Evolutionary conservation across 768 basidiomycete species (phyloP), one percentile per base, ranked within the genome.

Genomic region (Mycena crocata): DNA sequence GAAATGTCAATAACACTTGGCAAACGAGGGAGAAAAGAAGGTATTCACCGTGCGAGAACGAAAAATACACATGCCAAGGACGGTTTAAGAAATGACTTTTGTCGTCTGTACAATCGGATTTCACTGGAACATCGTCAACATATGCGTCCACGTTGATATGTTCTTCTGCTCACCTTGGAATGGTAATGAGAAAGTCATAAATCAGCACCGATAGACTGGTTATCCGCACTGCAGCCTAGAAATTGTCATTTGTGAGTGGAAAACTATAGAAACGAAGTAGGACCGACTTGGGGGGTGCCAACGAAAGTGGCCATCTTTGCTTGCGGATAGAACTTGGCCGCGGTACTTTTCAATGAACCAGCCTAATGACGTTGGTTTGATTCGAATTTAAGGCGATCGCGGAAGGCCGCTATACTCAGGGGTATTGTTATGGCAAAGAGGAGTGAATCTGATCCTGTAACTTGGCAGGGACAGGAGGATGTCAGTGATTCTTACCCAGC

Each of bases 141-240:
- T 49, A 30, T 30, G 51, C 32, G n/a, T 23, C 4, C 5, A 35
- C 3, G 23, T 5, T 23, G 37, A 10, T 31, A 50, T n/a, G 9
- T 23, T 4, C 30, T 19, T 50, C 32, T 19, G 2, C 49, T 31
- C 15, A 52, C 51, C 51, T 52, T 31, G 51, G 51, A 8, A 52
- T 52, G 2, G 51, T 52, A 8, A 52, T 17, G 8, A 52, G 1
- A 37, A 52, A 52, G 35, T 52, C 34, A 24, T 52, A 52, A 5
- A 52, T 7, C n/a, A 52, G 51, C 23, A 52, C 19, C 9, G 51
- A 52, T n/a, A 52, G 24, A 24, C 51, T 52, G 24, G 51, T 52
- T 23, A 52, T 52, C 23, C 51, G 51, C 32, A 52, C 51, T 4
- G 51, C 51, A 17, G 51, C 51, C 51, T 37, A 37, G 23, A 37